A percentile compares a stretch with the other conserved stretches of the same genome.
Conservation (phyloP, 1,284 basidiomycete species). For the Sparassis latifolia region DNA sequence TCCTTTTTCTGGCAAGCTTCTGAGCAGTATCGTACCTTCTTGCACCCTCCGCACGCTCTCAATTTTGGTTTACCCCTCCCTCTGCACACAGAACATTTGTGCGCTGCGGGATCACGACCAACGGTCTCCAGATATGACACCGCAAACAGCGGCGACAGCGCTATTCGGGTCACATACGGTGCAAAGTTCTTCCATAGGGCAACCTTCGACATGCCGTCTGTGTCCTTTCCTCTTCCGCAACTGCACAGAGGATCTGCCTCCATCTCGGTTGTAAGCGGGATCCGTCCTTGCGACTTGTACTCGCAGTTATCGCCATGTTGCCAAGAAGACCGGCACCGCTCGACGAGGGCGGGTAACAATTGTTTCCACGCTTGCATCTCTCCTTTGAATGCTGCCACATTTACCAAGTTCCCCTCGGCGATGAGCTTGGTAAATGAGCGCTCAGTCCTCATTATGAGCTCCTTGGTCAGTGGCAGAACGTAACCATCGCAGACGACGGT, state of each 20-base stretch:
- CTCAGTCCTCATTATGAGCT: constrained; percentile 11
- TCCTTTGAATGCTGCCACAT: constrained; percentile 13
- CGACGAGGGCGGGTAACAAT: constrained; percentile 38
- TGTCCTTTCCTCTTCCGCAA: constrained; percentile 40
- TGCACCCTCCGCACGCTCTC: constrained; percentile 30
- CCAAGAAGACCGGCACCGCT: constrained; percentile 46
- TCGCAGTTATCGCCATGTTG: constrained; percentile 38
- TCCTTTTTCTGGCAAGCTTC: constrained; percentile 36
- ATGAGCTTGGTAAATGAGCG: constrained; percentile 7
- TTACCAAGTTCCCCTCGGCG: constrained; percentile 3
- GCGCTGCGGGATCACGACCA: constrained; percentile 9
- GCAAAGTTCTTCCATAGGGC: constrained; percentile 28
- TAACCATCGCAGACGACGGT: constrained; percentile 40
- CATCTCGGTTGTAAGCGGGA: constrained; percentile 28
- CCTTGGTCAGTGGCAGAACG: constrained; percentile 30
- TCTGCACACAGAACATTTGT: constrained; percentile 20
- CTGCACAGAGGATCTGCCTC: constrained; percentile 35
- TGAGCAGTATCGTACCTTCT: constrained; percentile 35
- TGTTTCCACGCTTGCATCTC: constrained; percentile 39
- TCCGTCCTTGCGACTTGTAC: constrained; percentile 27
- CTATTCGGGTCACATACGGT: constrained; percentile 38
- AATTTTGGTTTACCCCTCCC: constrained; percentile 25
- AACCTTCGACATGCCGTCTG: constrained; percentile 24
- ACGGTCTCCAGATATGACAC: constrained; percentile 37
- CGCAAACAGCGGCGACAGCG: constrained; percentile 41